Percentiles rank a stretch among this genome's conserved stretches.
phyloP scores from a whole-genome alignment of 768 basidiomycete species.

The Pleurotus giganteus region DNA sequence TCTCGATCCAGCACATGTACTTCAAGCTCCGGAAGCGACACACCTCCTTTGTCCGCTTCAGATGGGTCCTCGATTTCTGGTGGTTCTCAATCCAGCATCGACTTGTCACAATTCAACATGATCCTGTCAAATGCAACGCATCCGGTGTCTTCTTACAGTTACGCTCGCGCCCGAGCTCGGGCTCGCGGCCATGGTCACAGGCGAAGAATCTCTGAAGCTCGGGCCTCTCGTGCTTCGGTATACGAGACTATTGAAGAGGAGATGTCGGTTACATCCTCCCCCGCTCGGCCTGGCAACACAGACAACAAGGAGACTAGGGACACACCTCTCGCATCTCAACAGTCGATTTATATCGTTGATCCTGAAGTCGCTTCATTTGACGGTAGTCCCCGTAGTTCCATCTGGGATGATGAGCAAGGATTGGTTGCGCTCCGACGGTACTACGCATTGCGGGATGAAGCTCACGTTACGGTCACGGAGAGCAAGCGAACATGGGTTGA shows the following conservation, averaged over 20 bases:
- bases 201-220: conserved; percentile 64
- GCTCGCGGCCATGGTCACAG: conserved; percentile 66
- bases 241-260: conserved; percentile 86
- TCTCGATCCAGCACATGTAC: conserved; percentile 74
- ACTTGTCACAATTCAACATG: conserved; percentile 58
- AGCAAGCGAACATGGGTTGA: conserved; percentile 67
- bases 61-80: conserved; percentile 70
- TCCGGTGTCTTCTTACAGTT: conserved; percentile 37
- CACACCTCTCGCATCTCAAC: conserved; percentile 30
- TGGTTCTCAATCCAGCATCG: conserved; percentile 77
- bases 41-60: conserved; percentile 67
- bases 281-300: conserved; percentile 25
- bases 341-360: conserved; percentile 56
- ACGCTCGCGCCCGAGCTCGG: conserved; percentile 30
- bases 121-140: conserved; percentile 55
- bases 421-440: conserved; percentile 63
- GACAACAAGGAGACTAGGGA: conserved; percentile 32
- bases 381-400: conserved; percentile 35
- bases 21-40: conserved; percentile 64
- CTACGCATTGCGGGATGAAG: conserved; percentile 69
- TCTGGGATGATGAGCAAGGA: conserved; percentile 72
- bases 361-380: conserved; percentile 49
- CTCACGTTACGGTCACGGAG: conserved; percentile 59
- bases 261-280: conserved; percentile 30
- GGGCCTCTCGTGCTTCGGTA: conserved; percentile 62